These are phyloP conservation scores for Pinus albicaulis DNA, from an alignment of 75 land plant species.

Conservation along the genomic window DNA sequence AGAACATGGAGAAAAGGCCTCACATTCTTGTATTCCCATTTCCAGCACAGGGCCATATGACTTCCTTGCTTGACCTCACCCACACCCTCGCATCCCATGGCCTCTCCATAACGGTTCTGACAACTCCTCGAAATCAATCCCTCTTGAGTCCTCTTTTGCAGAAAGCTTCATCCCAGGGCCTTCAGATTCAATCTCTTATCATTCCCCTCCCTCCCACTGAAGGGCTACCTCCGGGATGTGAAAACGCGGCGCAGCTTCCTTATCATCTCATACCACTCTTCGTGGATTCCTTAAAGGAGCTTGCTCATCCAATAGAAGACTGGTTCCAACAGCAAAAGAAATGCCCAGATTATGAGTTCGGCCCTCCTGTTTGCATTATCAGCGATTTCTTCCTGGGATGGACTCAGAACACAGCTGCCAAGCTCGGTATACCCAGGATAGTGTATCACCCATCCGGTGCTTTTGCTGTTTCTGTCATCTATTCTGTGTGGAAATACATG, in stretches of 20 bases:
- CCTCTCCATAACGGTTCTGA: slow-evolving; percentile 26
- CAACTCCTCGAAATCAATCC: background rate
- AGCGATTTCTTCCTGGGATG: slow-evolving; percentile 53
- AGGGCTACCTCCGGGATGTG: background rate
- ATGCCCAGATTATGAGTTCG: slow-evolving; percentile 13
- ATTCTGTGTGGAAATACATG: slow-evolving; percentile 12
- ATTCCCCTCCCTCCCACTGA: slow-evolving; percentile 12
- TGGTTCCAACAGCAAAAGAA: slow-evolving; percentile 20
- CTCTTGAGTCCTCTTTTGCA: slow-evolving; percentile 15
- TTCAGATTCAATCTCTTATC: background rate
- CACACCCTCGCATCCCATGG: slow-evolving; percentile 19
- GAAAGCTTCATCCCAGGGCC: slow-evolving; percentile 18
- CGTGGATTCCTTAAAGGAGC: background rate
- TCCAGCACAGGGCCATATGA: slow-evolving; percentile 54
- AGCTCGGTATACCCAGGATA: slow-evolving; percentile 29
- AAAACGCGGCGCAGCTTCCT: background rate
- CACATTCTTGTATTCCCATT: slow-evolving; percentile 29
- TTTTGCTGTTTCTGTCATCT: slow-evolving; percentile 7
- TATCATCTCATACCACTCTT: background rate
- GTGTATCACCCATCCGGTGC: slow-evolving; percentile 39
- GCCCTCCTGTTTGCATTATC: slow-evolving; percentile 24
- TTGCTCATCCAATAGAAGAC: slow-evolving; percentile 16
- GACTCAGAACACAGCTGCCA: slow-evolving; percentile 25
- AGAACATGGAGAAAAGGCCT: background rate
- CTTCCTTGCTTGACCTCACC: slow-evolving; percentile 40